Base-by-base conservation (phyloP, 176 grass and related monocot genomes). In the Alopecurus myosuroides region DNA sequence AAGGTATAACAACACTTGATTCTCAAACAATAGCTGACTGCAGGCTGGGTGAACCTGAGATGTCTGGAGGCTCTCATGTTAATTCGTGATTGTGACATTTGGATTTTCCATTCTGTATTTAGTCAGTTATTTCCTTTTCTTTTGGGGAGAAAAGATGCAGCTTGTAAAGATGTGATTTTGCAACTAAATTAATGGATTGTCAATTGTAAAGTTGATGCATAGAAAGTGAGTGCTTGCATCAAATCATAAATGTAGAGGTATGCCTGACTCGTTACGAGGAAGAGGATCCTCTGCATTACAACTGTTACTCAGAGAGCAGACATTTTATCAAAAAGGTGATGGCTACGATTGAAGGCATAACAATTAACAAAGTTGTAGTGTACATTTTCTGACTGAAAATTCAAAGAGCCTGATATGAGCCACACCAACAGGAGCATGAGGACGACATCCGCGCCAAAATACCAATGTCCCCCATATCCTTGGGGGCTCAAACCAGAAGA, bases 1-100 rank as follows among this genome's bases (percentile, higher is more conserved):
- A 29, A 92, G 81, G 71, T 91, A 86, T 82, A 34, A 29, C 29
- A 50, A 3, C 45, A 66, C 56, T 75, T 62, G 39, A 71, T 42
- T 58, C 77, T 33, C 11, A 7, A 41, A 39, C 20, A 29, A 23
- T 73, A 33, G 3, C 69, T 17, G 4, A 18, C 36, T 31, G 25
- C 1, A 15, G 81, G 81, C 23, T 33, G 23, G 35, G 66, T 84
- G 81, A 80, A 79, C 11, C 33, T 23, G 37, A 26, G 20, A 3
- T 46, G 10, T 14, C 26, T 35, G 1, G 26, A 74, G 4, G 36
- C 40, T 80, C 1, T 37, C 13, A 0, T 35, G 34, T 35, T 4
- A 77, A 4, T 80, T 13, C 22, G 8, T 70, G 22, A 52, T 19
- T 22, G 3, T 18, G 46, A 82, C 20, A 2, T 55, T 48, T 18